These are phyloP conservation scores for Penicillium sp. DNA, from an alignment of 2,329 filamentous ascomycete species.

Conservation along the genomic window DNA sequence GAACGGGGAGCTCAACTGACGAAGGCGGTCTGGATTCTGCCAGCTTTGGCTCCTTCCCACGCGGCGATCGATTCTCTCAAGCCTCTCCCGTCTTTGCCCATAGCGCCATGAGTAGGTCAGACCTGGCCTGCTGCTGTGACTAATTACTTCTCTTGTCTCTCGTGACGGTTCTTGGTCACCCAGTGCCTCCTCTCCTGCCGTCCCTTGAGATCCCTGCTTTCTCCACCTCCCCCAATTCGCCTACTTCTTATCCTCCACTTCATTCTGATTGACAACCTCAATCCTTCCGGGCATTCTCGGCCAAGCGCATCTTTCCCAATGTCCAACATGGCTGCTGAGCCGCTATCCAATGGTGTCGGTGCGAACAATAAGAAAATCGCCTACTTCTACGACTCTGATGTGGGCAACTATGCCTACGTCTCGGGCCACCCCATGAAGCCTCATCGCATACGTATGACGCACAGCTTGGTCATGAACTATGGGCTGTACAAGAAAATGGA, in stretches of 20 bases:
- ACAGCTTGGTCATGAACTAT: constrained; percentile 68
- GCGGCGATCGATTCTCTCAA: constrained; percentile 28
- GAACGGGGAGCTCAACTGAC: constrained; percentile 28
- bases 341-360: constrained; percentile 51
- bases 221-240: constrained; percentile 13
- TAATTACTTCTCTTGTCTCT: constrained; percentile 8
- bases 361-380: constrained; percentile 76
- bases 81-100: constrained; percentile 23
- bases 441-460: constrained; percentile 65
- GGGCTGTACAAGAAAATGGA: constrained; percentile 72
- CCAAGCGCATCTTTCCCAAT: constrained; percentile 6
- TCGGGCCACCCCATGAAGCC: constrained; percentile 67
- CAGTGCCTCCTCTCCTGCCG: constrained; percentile 5
- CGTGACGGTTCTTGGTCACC: constrained; percentile 10
- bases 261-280: constrained; percentile 8
- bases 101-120: constrained; percentile 19
- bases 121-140: constrained; percentile 11
- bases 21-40: constrained; percentile 34
- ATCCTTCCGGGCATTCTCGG: neutral
- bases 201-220: constrained; percentile 8
- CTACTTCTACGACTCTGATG: constrained; percentile 98
- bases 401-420: constrained; percentile 97
- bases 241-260: constrained; percentile 15
- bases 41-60: constrained; percentile 18
- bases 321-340: constrained; percentile 50